Conservation (phyloP, 1,284 basidiomycete genomes). For the Rhodotorula sp. region DNA sequence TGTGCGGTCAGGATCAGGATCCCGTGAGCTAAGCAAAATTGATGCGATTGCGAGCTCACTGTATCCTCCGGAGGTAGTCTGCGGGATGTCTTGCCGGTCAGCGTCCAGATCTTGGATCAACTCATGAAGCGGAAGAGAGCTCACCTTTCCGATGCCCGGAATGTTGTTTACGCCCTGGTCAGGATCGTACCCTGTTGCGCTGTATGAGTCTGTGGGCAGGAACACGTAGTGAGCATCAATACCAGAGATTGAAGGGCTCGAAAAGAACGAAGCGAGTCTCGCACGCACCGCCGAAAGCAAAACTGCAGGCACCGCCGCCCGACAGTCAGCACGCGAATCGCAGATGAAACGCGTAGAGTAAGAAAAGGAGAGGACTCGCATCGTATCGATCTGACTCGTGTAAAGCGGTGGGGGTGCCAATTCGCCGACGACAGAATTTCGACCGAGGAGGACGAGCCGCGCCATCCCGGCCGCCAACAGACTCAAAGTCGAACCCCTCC, state of each 20-base stretch:
- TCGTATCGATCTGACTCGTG: constrained; percentile 9
- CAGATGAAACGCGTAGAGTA: too few species aligned
- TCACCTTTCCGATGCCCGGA: neutral
- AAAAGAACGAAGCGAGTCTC: neutral
- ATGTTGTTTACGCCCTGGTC: constrained; percentile 3
- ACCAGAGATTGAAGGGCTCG: neutral
- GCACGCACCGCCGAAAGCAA: constrained; percentile 25
- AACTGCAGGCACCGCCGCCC: neutral
- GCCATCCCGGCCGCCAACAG: too few species aligned
- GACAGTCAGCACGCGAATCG: neutral
- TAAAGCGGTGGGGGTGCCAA: neutral
- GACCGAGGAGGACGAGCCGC: neutral
- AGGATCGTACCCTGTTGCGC: constrained; percentile 14
- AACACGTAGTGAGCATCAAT: neutral
- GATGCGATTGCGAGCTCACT: neutral
- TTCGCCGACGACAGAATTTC: neutral
- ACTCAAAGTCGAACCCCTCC: too few species aligned
- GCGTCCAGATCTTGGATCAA: too few species aligned
- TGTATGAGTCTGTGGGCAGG: constrained; percentile 18
- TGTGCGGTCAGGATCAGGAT: neutral
- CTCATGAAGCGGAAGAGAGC: neutral
- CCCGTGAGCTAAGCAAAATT: rapidly evolving
- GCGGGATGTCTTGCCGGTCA: neutral
- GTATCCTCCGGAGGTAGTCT: constrained; percentile 11
- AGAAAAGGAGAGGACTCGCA: neutral